Conservation (phyloP, 1,284 basidiomycete genomes). For the Malassezia yamatoensis region DNA sequence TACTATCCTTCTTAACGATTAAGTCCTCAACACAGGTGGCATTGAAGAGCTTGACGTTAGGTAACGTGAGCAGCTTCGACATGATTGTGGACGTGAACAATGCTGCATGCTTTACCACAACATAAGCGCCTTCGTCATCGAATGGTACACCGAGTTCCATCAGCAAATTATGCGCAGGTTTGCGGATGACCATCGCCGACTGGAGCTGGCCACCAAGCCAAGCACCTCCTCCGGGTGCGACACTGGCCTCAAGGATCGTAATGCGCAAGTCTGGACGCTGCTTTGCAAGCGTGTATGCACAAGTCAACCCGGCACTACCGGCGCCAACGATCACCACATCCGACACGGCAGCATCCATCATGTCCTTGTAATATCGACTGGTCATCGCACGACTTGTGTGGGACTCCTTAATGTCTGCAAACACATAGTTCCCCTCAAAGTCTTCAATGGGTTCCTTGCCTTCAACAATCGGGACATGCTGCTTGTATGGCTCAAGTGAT, state of each 20-base stretch:
- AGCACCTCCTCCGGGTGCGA: constrained; percentile 58
- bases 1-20: constrained; percentile 39
- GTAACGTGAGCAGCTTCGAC: constrained; percentile 58
- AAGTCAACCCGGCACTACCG: constrained; percentile 67
- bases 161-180: constrained; percentile 66
- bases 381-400: constrained; percentile 44
- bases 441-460: constrained; percentile 40
- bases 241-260: constrained; percentile 71
- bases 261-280: constrained; percentile 66
- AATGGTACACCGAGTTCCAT: constrained; percentile 64
- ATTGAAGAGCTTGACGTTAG: constrained; percentile 57
- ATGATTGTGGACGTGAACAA: constrained; percentile 68
- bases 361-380: constrained; percentile 33
- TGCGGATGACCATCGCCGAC: constrained; percentile 74
- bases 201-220: constrained; percentile 62
- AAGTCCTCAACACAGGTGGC: constrained; percentile 49
- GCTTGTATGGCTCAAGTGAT: constrained; percentile 16
- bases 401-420: constrained; percentile 42
- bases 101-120: constrained; percentile 37
- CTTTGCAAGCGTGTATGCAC: constrained; percentile 60
- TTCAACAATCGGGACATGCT: constrained; percentile 31
- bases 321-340: constrained; percentile 72
- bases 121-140: constrained; percentile 66
- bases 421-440: constrained; percentile 36
- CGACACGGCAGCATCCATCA: constrained; percentile 54